phyloP scores from a whole-genome alignment of 768 basidiomycete species.

The Lyophyllum shimeji region DNA sequence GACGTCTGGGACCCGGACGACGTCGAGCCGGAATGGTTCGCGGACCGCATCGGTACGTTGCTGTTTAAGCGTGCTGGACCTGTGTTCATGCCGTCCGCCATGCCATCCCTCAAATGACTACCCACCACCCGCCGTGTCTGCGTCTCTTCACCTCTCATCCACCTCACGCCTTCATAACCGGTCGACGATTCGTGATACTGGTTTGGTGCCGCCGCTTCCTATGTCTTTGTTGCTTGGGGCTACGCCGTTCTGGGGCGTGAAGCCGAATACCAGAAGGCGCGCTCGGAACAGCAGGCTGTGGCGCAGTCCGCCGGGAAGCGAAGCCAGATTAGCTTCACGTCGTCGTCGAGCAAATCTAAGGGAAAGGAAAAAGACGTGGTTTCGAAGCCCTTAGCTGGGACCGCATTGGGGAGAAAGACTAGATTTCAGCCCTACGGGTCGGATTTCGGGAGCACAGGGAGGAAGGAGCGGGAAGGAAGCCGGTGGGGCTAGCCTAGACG shows the following conservation, averaged over 20 bases:
- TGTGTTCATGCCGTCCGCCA: slow-evolving; percentile 25
- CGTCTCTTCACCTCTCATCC: not conserved
- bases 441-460: not conserved
- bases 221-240: slow-evolving; percentile 17
- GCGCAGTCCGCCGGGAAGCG: slow-evolving; percentile 56
- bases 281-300: slow-evolving; percentile 58
- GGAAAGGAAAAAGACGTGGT: slow-evolving; percentile 13
- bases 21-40: slow-evolving; percentile 68
- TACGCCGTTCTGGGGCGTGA: slow-evolving; percentile 24
- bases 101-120: not conserved
- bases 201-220: slow-evolving; percentile 15
- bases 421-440: slow-evolving; percentile 29
- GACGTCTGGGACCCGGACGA: slow-evolving; percentile 73
- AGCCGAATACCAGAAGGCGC: slow-evolving; percentile 64
- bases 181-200: not conserved
- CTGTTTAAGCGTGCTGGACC: not conserved
- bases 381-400: not conserved
- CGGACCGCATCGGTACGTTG: slow-evolving; percentile 73
- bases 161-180: too few species aligned
- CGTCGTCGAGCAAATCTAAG: slow-evolving; percentile 11
- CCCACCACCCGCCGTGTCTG: not conserved
- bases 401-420: slow-evolving; percentile 24
- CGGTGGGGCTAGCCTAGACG: not conserved
- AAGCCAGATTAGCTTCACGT: slow-evolving; percentile 61
- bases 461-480: not conserved